Percentiles rank a stretch among this genome's conserved stretches.
Evolutionary conservation across 306 rosid species (phyloP).

Genomic region (Pterocarpus macrocarpus): DNA sequence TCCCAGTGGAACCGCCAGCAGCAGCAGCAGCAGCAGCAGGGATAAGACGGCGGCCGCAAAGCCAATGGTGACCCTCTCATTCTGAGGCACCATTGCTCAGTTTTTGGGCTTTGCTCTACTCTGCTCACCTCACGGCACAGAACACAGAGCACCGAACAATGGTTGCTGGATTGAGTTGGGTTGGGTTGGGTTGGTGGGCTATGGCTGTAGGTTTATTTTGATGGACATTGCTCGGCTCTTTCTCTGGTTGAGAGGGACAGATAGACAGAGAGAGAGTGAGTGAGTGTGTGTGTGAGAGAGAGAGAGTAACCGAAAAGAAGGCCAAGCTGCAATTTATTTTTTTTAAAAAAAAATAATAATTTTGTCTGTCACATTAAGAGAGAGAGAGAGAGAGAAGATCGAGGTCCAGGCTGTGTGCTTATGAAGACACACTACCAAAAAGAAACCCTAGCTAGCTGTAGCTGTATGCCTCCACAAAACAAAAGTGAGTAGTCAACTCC

Average conservation of each 20-base stretch:
- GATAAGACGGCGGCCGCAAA: not conserved
- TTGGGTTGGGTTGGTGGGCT: not conserved
- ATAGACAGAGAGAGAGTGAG: no score
- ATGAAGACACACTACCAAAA: conserved; percentile 15
- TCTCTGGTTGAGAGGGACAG: not conserved
- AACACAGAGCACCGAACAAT: not conserved
- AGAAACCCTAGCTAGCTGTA: conserved; percentile 56
- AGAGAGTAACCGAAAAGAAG: not conserved
- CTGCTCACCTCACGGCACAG: not conserved
- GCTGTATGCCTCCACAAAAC: not conserved
- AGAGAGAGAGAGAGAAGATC: conserved; percentile 2
- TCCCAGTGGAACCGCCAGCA: conserved; percentile 10
- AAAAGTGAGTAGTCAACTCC: conserved; percentile 47
- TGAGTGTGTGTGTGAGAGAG: not conserved
- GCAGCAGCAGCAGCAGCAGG: not conserved
- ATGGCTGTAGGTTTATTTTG: not conserved
- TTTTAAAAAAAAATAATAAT: no score
- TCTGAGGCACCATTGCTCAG: conserved; percentile 42
- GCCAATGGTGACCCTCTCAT: not conserved
- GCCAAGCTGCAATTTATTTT: not conserved
- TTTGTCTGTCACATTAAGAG: not conserved
- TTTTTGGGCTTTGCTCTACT: no score
- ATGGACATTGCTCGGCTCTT: not conserved
- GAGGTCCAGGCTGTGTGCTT: conserved; percentile 54
- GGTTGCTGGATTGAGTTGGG: not conserved